Conservation (phyloP, 2,329 filamentous ascomycete genomes). For the Claviceps spartinae region DNA sequence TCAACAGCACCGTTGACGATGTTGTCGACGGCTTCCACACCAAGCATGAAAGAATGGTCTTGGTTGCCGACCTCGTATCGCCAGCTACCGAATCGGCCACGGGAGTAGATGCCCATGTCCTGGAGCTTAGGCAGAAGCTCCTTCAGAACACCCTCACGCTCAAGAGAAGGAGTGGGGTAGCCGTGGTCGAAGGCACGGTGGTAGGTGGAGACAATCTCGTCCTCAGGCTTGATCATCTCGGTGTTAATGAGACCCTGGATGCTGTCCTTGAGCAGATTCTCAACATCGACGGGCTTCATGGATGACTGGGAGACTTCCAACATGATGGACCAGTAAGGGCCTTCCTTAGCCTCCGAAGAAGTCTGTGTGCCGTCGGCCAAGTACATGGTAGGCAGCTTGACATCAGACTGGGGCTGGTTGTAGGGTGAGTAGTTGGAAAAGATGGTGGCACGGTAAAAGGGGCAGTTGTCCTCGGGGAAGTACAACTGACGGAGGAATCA, state of each 20-base stretch:
- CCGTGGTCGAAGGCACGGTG: conserved; percentile 97
- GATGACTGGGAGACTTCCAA: conserved; percentile 91
- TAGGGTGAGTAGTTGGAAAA: conserved; percentile 99
- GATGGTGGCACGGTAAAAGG: conserved; percentile 98
- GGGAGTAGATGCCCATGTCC: conserved; percentile 82
- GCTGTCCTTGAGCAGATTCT: conserved; percentile 74
- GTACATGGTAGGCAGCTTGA: conserved; percentile 76
- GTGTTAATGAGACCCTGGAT: conserved; percentile 98
- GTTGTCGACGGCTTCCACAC: conserved; percentile 84
- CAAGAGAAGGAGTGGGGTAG: conserved; percentile 87
- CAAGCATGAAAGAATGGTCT: conserved; percentile 96
- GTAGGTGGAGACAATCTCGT: conserved; percentile 97
- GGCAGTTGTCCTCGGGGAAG: conserved; percentile 97
- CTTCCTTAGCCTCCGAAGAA: conserved; percentile 61
- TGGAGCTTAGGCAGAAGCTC: conserved; percentile 87
- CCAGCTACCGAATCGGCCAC: conserved; percentile 96
- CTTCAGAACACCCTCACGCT: conserved; percentile 89
- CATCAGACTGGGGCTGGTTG: conserved; percentile 79
- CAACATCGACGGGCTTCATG: conserved; percentile 85
- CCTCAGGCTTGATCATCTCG: conserved; percentile 78
- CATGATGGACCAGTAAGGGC: conserved; percentile 99
- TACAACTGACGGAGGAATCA: conserved; percentile 48
- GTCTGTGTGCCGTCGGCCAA: conserved; percentile 74
- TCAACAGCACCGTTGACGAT: conserved; percentile 82
- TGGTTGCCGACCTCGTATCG: conserved; percentile 94